These are phyloP conservation scores for Fusarium paranaense DNA, from an alignment of 2,329 filamentous ascomycete species.

Conservation along the genomic window DNA sequence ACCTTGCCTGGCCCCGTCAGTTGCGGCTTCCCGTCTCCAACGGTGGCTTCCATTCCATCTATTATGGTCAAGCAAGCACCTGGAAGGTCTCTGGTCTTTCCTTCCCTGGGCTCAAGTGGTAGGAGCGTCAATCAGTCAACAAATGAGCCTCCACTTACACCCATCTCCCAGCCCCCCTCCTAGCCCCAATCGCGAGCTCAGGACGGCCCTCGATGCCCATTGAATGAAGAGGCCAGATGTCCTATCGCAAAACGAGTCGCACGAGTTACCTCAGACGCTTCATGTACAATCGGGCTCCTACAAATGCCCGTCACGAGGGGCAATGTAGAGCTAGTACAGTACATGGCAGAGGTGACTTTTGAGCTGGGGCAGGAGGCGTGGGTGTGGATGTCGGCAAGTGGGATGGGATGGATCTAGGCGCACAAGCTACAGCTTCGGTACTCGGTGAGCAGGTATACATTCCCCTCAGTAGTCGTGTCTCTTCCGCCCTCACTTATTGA, in stretches of 20 bases:
- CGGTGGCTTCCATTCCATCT: background rate
- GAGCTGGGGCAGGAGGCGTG: constrained; percentile 20
- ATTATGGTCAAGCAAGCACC: background rate
- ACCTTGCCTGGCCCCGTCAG: constrained; percentile 8
- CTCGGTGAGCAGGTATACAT: constrained; percentile 7
- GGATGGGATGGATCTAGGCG: constrained; percentile 21
- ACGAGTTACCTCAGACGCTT: background rate
- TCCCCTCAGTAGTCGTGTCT: constrained; percentile 3
- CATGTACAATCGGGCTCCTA: background rate
- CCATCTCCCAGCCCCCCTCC: background rate
- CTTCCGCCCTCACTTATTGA: background rate
- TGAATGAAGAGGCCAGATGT: background rate
- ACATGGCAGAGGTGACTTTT: constrained; percentile 8
- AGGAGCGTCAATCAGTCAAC: background rate
- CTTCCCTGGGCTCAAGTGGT: background rate
- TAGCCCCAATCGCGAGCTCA: background rate
- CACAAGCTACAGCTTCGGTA: constrained; percentile 8
- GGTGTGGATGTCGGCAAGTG: constrained; percentile 28
- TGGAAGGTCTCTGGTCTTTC: background rate
- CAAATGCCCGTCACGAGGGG: background rate
- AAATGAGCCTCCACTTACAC: background rate
- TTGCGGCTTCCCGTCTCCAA: constrained; percentile 10
- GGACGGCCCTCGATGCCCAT: background rate
- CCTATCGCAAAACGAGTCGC: background rate
- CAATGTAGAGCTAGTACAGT: constrained; percentile 7